Conservation (phyloP, 2,329 filamentous ascomycete species). For the Apiospora phragmitis region DNA sequence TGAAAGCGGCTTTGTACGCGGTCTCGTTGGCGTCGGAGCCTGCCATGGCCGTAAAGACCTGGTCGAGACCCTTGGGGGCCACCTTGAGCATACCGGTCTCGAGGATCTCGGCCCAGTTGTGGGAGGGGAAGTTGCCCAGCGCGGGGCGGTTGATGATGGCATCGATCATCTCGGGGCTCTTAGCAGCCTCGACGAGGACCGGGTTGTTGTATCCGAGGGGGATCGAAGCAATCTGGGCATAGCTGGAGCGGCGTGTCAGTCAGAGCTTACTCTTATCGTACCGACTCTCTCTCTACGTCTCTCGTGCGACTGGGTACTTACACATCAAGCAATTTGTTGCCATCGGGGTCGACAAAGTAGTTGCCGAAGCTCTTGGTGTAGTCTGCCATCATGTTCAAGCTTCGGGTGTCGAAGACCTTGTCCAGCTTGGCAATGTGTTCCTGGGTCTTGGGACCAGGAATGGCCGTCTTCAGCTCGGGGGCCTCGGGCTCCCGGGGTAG, state of each 20-base stretch:
- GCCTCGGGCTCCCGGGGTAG: slow-evolving; percentile 49
- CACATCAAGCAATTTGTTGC: slow-evolving; percentile 73
- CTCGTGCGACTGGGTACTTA: slow-evolving; percentile 38
- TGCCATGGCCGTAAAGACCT: slow-evolving; percentile 88
- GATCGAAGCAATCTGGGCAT: slow-evolving; percentile 91
- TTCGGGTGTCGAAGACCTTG: slow-evolving; percentile 81
- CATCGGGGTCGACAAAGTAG: slow-evolving; percentile 74
- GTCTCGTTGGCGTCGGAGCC: slow-evolving; percentile 94
- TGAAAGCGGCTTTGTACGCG: slow-evolving; percentile 94
- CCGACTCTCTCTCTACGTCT: not conserved
- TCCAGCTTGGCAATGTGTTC: slow-evolving; percentile 69
- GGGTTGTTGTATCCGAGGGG: slow-evolving; percentile 93
- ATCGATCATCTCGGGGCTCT: slow-evolving; percentile 75
- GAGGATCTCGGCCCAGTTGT: slow-evolving; percentile 80
- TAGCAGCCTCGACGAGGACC: slow-evolving; percentile 66
- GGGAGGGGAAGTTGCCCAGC: slow-evolving; percentile 85
- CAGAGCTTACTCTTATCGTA: not conserved
- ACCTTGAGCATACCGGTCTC: slow-evolving; percentile 79
- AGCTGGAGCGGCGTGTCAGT: slow-evolving; percentile 44
- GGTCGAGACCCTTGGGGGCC: slow-evolving; percentile 78
- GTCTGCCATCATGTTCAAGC: slow-evolving; percentile 79
- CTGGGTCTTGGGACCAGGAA: slow-evolving; percentile 77
- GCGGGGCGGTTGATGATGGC: slow-evolving; percentile 87
- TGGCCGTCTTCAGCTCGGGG: slow-evolving; percentile 56
- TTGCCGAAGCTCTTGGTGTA: slow-evolving; percentile 77